Evolutionary conservation across 441 rosid species (phyloP).

Genomic region (Melastoma candidum): DNA sequence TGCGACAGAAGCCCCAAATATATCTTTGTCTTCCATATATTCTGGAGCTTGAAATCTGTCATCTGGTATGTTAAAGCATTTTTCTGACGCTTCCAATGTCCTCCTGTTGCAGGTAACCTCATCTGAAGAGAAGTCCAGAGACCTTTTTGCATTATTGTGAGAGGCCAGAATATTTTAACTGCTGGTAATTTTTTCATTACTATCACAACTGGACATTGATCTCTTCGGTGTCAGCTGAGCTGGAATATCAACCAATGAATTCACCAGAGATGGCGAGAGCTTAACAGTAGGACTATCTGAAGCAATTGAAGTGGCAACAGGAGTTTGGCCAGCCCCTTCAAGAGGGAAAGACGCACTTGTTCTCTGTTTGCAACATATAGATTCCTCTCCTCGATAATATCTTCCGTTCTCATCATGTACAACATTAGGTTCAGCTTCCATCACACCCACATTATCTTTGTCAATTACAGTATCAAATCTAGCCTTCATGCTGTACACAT

Average conservation of each 20-base stretch:
- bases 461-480: conserved; percentile 5
- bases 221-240: conserved; percentile 35
- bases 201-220: conserved; percentile 23
- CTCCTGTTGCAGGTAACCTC: conserved; percentile 11
- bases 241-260: conserved; percentile 29
- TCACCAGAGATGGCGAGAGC: conserved; percentile 18
- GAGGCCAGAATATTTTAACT: conserved; percentile 11
- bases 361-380: conserved; percentile 7
- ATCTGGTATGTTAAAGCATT: conserved; percentile 4
- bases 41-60: conserved; percentile 5
- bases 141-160: conserved; percentile 34
- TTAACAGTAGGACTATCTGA: conserved; percentile 26
- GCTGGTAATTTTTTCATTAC: conserved; percentile 8
- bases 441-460: conserved; percentile 8
- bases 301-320: conserved; percentile 9
- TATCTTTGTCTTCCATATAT: conserved; percentile 1
- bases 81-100: conserved; percentile 7
- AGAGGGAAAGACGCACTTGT: not conserved
- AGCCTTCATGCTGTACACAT: conserved; percentile 3
- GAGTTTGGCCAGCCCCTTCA: conserved; percentile 5
- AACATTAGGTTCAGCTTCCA: conserved; percentile 4
- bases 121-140: conserved; percentile 26
- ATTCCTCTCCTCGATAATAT: conserved; percentile 16
- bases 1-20: conserved; percentile 7
- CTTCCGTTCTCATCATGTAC: conserved; percentile 9